Evolutionary conservation across 1,139 yeast species (phyloP), one percentile per base, ranked within the genome.

Genomic region (Yamadazyma buinensis): DNA sequence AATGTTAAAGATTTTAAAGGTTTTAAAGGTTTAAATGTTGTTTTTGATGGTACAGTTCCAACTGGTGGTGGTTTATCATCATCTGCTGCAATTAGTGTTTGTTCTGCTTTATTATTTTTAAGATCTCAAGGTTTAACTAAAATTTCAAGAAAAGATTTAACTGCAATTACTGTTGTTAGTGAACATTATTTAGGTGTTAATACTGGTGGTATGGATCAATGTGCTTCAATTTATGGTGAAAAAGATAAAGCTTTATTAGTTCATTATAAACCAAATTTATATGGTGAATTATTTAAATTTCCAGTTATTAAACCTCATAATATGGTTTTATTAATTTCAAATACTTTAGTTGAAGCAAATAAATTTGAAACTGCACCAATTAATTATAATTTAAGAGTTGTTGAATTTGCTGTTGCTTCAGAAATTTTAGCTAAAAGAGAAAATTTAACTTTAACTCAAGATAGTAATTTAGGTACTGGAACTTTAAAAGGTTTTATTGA

Each of bases 141-240:
- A 8, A 57, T 80, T 29, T 42, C 75, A 39, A 78, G 79, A 49
- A 59, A 67, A 18, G 78, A 72, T 40, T 65, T 82, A 41, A 77
- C 83, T 27, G 59, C 63, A 41, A 76, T 82, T 37, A 78, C 87
- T 10, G 81, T 78, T 35, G 80, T 76, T 14, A 76, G 82, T 32
- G 90, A 82, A 51, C 86, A 81, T 57, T 78, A 76, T 38, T 77
- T 82, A 29, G 90, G 90, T 17, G 83, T 82, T 35, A 81, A 80
- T 52, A 77, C 81, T 28, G 90, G 90, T 17, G 90, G 90, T 28
- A 75, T 82, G 84, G 90, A 82, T 53, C 90, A 82, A 57, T 72
- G 83, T 42, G 88, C 90, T 3, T 75, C 84, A 2, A 70, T 82
- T 17, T 80, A 74, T 47, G 88, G 88, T n/a, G 77, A 74, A 46